A percentile compares a stretch with the other conserved stretches of the same genome.
Conservation (phyloP, 2,329 filamentous ascomycete species). For the Sporothrix schenckii region DNA sequence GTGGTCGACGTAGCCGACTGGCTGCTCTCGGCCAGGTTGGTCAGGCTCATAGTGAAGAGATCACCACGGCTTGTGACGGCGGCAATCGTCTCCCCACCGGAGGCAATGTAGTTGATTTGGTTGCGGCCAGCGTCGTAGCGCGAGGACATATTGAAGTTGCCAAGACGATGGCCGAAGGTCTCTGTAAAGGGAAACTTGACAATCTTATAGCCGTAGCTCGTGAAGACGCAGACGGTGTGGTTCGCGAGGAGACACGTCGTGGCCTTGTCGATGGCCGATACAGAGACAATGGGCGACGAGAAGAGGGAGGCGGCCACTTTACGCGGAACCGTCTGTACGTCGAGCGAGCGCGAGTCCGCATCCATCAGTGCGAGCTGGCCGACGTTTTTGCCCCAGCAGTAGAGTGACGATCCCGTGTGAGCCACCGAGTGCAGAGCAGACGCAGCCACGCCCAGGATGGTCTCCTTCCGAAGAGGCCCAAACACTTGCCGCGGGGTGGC, state of each 20-base stretch:
- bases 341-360: constrained; percentile 87
- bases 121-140: constrained; percentile 64
- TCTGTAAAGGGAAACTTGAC: constrained; percentile 77
- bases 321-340: constrained; percentile 78
- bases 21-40: constrained; percentile 64
- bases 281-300: constrained; percentile 70
- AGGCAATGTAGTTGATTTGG: constrained; percentile 74
- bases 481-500: constrained; percentile 84
- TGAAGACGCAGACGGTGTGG: constrained; percentile 89
- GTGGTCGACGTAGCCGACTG: constrained; percentile 74
- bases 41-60: constrained; percentile 81
- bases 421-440: constrained; percentile 91
- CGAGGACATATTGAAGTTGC: constrained; percentile 65
- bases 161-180: constrained; percentile 66
- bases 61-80: constrained; percentile 83
- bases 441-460: constrained; percentile 78
- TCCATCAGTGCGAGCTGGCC: constrained; percentile 94
- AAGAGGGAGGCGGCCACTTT: constrained; percentile 87
- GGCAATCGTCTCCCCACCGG: constrained; percentile 88
- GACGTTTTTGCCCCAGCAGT: constrained; percentile 93
- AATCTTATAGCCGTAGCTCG: constrained; percentile 93
- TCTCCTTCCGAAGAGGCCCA: constrained; percentile 84
- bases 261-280: constrained; percentile 86
- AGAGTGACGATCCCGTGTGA: constrained; percentile 78
- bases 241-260: constrained; percentile 85